A percentile compares a stretch with the other conserved stretches of the same genome.
Evolutionary conservation across 805 yeast genomes (phyloP).

Genomic region (Zygotorulaspora danielsina): DNA sequence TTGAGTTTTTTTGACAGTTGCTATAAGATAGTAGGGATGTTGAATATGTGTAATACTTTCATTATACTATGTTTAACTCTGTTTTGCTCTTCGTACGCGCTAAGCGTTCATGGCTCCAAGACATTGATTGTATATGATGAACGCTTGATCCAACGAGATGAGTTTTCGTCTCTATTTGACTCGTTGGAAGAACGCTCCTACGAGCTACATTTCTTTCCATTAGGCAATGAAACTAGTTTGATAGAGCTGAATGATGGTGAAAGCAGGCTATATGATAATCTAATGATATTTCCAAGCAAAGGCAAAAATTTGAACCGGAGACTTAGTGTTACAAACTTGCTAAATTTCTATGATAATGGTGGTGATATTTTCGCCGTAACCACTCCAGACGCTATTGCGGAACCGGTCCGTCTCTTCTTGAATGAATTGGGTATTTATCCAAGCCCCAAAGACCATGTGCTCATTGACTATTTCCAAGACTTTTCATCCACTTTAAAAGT

Average conservation of each 20-base stretch:
- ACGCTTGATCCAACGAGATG: constrained; percentile 25
- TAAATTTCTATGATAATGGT: constrained; percentile 57
- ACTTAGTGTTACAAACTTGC: constrained; percentile 46
- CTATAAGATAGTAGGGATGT: too few relatives aligned
- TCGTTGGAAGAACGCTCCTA: constrained; percentile 35
- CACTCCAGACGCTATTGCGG: constrained; percentile 48
- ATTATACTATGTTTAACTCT: constrained; percentile 7
- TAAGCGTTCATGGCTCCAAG: constrained; percentile 25
- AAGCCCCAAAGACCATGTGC: constrained; percentile 64
- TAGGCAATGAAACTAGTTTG: constrained; percentile 24
- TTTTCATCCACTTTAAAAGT: constrained; percentile 8
- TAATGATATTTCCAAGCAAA: constrained; percentile 57
- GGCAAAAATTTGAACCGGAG: constrained; percentile 41
- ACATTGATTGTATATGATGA: constrained; percentile 36
- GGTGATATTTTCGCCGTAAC: constrained; percentile 73
- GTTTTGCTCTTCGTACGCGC: constrained; percentile 12
- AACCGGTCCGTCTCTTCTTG: constrained; percentile 60
- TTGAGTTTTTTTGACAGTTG: too few relatives aligned
- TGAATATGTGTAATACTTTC: constrained; percentile 10
- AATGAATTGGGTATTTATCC: constrained; percentile 81
- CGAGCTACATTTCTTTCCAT: constrained; percentile 28
- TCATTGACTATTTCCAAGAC: constrained; percentile 60
- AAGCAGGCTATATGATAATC: constrained; percentile 47
- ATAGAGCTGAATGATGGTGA: constrained; percentile 37
- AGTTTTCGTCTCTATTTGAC: constrained; percentile 29